These are phyloP conservation scores for Stachybotrys chlorohalonatus DNA, from an alignment of 2,329 filamentous ascomycete species.

Conservation along the genomic window DNA sequence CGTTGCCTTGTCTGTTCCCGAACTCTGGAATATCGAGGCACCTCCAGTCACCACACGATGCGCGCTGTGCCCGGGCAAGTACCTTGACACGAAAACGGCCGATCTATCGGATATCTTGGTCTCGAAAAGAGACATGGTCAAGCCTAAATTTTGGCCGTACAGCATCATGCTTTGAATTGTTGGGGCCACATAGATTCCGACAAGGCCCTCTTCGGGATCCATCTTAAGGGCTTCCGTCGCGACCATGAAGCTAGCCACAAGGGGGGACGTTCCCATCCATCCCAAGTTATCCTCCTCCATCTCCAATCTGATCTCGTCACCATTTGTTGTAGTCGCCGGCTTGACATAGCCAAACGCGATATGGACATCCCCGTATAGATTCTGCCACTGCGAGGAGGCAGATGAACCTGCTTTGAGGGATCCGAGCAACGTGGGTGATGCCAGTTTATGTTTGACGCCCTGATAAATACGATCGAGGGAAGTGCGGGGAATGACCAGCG, in stretches of 20 bases:
- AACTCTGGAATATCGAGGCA: slow-evolving; percentile 10
- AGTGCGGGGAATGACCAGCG: slow-evolving; percentile 22
- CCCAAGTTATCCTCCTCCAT: slow-evolving; percentile 24
- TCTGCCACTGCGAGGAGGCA: slow-evolving; percentile 18
- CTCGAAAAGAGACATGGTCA: slow-evolving; percentile 20
- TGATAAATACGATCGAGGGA: slow-evolving; percentile 17
- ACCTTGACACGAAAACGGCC: slow-evolving; percentile 26
- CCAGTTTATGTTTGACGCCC: slow-evolving; percentile 5
- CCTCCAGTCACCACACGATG: slow-evolving; percentile 16
- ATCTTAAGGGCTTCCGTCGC: slow-evolving; percentile 23
- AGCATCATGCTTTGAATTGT: slow-evolving; percentile 12
- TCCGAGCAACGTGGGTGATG: slow-evolving; percentile 19
- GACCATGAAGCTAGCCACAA: slow-evolving; percentile 32
- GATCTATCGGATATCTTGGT: slow-evolving; percentile 16
- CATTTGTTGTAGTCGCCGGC: slow-evolving; percentile 10
- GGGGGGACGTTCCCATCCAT: slow-evolving; percentile 26
- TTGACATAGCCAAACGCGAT: slow-evolving; percentile 29
- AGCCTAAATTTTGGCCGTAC: slow-evolving; percentile 15
- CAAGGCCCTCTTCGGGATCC: slow-evolving; percentile 17
- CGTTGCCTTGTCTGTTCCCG: slow-evolving; percentile 6
- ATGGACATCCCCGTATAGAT: slow-evolving; percentile 30
- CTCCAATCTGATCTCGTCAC: slow-evolving; percentile 20
- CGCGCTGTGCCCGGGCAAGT: slow-evolving; percentile 22
- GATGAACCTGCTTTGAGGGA: slow-evolving; percentile 15
- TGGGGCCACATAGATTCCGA: slow-evolving; percentile 22